These are phyloP conservation scores for Penicillium herquei DNA, from an alignment of 495 filamentous ascomycete species.

Conservation along the genomic window DNA sequence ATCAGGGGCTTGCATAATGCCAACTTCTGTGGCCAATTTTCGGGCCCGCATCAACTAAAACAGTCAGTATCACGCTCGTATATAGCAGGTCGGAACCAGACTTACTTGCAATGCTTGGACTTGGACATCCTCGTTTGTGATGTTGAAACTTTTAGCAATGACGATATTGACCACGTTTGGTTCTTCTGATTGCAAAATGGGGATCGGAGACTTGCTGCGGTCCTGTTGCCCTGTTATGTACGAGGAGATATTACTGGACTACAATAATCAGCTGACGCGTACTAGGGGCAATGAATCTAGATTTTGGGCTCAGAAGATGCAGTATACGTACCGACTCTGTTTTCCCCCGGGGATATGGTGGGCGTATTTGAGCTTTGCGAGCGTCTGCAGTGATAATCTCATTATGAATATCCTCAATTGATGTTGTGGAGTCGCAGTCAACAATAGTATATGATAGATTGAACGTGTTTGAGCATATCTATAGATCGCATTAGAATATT, in stretches of 20 bases:
- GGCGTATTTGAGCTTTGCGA: constrained; percentile 17
- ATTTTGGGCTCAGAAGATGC: background rate
- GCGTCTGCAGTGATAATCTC: constrained; percentile 53
- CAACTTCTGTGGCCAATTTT: constrained; percentile 69
- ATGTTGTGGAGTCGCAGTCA: constrained; percentile 68
- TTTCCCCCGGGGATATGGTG: constrained; percentile 17
- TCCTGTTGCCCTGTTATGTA: constrained; percentile 19
- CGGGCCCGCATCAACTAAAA: constrained; percentile 73
- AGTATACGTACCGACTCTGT: constrained; percentile 19
- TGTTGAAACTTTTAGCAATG: constrained; percentile 76
- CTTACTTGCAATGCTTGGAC: constrained; percentile 76
- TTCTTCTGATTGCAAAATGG: constrained; percentile 27
- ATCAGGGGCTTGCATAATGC: constrained; percentile 69
- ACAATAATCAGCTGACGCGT: constrained; percentile 4
- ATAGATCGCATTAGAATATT: constrained; percentile 4
- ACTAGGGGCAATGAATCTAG: too few species aligned
- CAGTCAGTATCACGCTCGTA: constrained; percentile 11
- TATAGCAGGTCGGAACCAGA: too few species aligned
- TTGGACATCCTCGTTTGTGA: constrained; percentile 69
- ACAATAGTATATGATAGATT: constrained; percentile 64
- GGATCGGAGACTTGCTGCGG: constrained; percentile 18
- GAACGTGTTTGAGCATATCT: constrained; percentile 71
- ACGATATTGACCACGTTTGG: constrained; percentile 72
- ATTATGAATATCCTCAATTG: constrained; percentile 74
- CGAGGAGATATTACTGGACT: constrained; percentile 27